These are phyloP conservation scores for Cryptosporidium baileyi DNA, from an alignment of 169 alveolate genomes.

Conservation along the genomic window DNA sequence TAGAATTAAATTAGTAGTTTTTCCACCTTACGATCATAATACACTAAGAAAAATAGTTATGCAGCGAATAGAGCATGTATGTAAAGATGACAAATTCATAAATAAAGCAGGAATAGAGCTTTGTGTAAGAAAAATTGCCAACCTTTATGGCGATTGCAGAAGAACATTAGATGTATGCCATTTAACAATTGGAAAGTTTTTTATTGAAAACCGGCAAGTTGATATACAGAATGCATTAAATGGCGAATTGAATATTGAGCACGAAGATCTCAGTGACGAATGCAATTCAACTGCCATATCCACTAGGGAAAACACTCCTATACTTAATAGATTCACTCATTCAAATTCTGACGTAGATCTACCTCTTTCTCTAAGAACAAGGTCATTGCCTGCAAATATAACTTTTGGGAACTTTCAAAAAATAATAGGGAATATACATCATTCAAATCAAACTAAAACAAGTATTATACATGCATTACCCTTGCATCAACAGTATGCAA, in stretches of 20 bases:
- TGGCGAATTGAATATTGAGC: background rate
- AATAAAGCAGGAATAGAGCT: conserved; percentile 53
- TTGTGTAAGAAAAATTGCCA: conserved; percentile 64
- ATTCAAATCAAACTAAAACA: background rate
- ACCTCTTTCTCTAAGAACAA: background rate
- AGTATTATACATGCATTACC: conserved; percentile 14
- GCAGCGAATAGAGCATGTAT: background rate
- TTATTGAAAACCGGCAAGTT: background rate
- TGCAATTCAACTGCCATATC: background rate
- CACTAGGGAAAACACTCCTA: conserved; percentile 41
- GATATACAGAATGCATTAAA: background rate
- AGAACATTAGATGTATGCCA: conserved; percentile 62
- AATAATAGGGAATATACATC: conserved; percentile 25
- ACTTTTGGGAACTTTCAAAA: conserved; percentile 47
- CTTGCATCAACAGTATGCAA: conserved; percentile 45
- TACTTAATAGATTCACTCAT: background rate
- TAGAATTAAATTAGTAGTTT: conserved; percentile 37
- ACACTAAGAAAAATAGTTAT: conserved; percentile 34
- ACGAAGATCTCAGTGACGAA: background rate
- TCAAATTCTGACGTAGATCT: background rate
- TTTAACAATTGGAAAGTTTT: conserved; percentile 27
- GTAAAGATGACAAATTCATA: background rate
- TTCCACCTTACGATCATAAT: conserved; percentile 48
- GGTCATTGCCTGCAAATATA: conserved; percentile 36
- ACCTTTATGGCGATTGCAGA: conserved; percentile 60